Base-by-base conservation (phyloP, 1,139 yeast species). In the Yamadazyma atlantica region DNA sequence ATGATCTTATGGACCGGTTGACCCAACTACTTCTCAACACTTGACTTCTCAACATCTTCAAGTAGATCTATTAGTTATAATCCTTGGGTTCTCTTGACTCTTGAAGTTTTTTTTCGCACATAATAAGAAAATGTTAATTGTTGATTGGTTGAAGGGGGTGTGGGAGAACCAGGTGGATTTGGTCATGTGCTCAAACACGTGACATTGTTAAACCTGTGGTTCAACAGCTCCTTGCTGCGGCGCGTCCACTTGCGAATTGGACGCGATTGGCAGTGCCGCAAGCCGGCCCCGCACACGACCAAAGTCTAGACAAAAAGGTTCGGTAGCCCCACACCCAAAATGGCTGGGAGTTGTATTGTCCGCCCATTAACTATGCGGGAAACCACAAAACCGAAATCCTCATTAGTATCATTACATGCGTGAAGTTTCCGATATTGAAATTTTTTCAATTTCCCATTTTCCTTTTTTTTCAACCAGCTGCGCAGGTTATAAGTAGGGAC, bases 71-170 rank as follows among this genome's bases (percentile, higher is more conserved):
- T 19, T n/a, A n/a, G n/a, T n/a, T n/a, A n/a, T n/a, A n/a, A n/a
- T n/a, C n/a, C n/a, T n/a, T n/a, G n/a, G n/a, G n/a, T n/a, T n/a
- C n/a, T n/a, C n/a, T n/a, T n/a, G n/a, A n/a, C n/a, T n/a, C n/a
- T 17, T 33, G 29, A 34, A 25, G 26, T 37, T 35, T 33, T 37
- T 36, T 37, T 23, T n/a, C 26, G 26, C 26, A 23, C 26, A 40
- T 40, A 40, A 43, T 40, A 32, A 25, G 29, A 32, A 43, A 40
- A 38, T 35, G 43, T 37, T 33, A 33, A 39, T 42, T 41, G 43
- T 43, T 46, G 50, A 46, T 46, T 46, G 50, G 50, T 40, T 37
- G 25, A 28, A 14, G 22, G 21, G 13, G 27, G 27, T 24, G n/a
- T n/a, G n/a, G n/a, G n/a, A n/a, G n/a, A n/a, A n/a, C n/a, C n/a